Evolutionary conservation across 139 green algal genomes (phyloP).

Genomic region (Closterium sp.): DNA sequence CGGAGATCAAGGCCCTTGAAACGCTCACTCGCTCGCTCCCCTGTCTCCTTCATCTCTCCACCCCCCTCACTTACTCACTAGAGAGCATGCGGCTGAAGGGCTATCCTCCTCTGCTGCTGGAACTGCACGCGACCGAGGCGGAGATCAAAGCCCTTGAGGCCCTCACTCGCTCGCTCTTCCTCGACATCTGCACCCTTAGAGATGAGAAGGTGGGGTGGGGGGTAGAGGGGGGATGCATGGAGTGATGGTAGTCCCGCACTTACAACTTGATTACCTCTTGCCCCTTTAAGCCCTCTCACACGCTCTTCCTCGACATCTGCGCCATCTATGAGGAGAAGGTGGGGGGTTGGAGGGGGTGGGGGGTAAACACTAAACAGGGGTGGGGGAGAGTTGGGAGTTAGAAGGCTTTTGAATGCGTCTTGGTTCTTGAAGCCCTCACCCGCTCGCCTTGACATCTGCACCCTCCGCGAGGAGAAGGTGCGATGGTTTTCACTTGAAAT

Average conservation of each 20-base stretch:
- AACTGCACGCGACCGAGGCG: constrained; percentile 61
- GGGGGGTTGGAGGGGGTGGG: neutral
- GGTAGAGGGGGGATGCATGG: neutral
- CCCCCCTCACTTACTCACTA: neutral
- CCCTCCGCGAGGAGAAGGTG: neutral
- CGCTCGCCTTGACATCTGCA: neutral
- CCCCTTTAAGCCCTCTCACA: constrained; percentile 63
- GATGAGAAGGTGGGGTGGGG: constrained; percentile 68
- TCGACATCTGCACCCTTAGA: constrained; percentile 42
- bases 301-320: constrained; percentile 48
- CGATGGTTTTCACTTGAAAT: too few relatives aligned
- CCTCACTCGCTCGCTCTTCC: constrained; percentile 62
- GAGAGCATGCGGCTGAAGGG: neutral
- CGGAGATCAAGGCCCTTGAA: constrained; percentile 63
- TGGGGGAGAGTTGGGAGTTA: too few relatives aligned
- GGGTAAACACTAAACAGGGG: neutral
- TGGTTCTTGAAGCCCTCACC: neutral
- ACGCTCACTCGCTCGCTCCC: neutral
- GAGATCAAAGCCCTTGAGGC: constrained; percentile 66
- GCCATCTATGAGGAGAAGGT: constrained; percentile 60
- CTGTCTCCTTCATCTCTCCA: neutral
- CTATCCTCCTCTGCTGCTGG: constrained; percentile 17
- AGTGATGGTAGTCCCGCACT: too few relatives aligned
- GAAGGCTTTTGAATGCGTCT: too few relatives aligned
- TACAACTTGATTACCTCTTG: too few relatives aligned